phyloP scores from a whole-genome alignment of 768 basidiomycete genomes.

The Floccularia luteovirens region DNA sequence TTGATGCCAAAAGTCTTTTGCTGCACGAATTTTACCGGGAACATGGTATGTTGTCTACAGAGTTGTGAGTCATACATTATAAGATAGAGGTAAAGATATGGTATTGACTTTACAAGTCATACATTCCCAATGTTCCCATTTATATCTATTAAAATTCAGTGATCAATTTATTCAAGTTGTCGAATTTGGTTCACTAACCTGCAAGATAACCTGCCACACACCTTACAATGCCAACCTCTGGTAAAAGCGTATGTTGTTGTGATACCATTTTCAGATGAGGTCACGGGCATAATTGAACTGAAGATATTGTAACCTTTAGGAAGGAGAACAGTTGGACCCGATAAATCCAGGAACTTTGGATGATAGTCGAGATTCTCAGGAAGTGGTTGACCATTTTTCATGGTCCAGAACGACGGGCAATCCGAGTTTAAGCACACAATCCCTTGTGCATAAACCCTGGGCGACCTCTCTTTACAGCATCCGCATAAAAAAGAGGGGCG shows the following conservation, averaged over 20 bases:
- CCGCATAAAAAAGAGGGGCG: slow-evolving; percentile 26
- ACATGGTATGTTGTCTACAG: slow-evolving; percentile 15
- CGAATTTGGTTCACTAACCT: slow-evolving; percentile 34
- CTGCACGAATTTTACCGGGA: slow-evolving; percentile 19
- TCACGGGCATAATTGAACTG: slow-evolving; percentile 23
- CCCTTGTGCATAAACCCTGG: slow-evolving; percentile 42
- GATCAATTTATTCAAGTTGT: slow-evolving; percentile 3
- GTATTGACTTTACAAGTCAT: slow-evolving; percentile 43
- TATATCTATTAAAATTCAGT: slow-evolving; percentile 33
- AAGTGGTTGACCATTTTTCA: slow-evolving; percentile 16
- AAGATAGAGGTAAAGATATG: background rate
- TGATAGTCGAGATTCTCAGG: slow-evolving; percentile 36
- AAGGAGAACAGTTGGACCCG: slow-evolving; percentile 21
- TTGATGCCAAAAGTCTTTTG: slow-evolving; percentile 27
- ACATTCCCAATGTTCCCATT: slow-evolving; percentile 76
- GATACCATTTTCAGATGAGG: slow-evolving; percentile 20
- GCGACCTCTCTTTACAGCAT: slow-evolving; percentile 35
- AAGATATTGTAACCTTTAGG: slow-evolving; percentile 28
- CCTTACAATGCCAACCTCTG: slow-evolving; percentile 61
- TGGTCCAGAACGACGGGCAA: slow-evolving; percentile 52
- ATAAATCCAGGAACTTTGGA: slow-evolving; percentile 34
- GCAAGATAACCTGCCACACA: slow-evolving; percentile 68
- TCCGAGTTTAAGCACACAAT: slow-evolving; percentile 61
- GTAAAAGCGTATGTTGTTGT: slow-evolving; percentile 49
- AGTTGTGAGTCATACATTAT: background rate